Base-by-base conservation (phyloP, 2,329 filamentous ascomycete species). In the Pseudopyrenochaeta lycopersici region DNA sequence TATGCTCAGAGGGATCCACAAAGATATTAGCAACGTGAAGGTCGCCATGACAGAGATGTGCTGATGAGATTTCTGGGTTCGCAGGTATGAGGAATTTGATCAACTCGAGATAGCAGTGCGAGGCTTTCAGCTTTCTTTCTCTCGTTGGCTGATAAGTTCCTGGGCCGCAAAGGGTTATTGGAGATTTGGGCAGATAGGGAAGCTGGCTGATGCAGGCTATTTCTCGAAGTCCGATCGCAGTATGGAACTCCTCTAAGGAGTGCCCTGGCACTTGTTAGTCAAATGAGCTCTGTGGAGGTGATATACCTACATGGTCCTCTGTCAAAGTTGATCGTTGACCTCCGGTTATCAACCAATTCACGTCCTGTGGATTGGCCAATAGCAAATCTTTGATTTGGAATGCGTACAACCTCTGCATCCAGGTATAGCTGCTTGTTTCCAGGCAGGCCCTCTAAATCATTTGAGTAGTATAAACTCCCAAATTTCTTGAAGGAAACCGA, bases 21-120 rank as follows among this genome's bases (percentile, higher is more conserved):
- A 75, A 74, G 46, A 76, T 75, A 40, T 73, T 80, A 7, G 68
- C 75, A 15, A 49, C 49, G 44, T 80, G 77, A 17, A 79, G 60
- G 44, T 80, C 76, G 31, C 52, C 54, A 47, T 80, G 75, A 77
- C 68, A 74, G 15, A 73, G 58, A 62, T 68, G 63, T 11, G 56
- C 45, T 31, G 62, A 56, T 51, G 52, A 57, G 36, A 74, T 65
- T 14, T 58, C 45, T 45, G 33, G 15, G 47, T 76, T 67, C 31
- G 21, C 54, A 3, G 67, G 73, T 9, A 73, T 52, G 21, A 75
- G 52, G 42, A 60, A 59, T 18, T 58, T 66, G 17, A 69, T 49
- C 7, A 74, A 31, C 20, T 64, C 54, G 41, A 71, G 61, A 58
- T 76, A 77, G 30, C 51, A 59, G 20, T 63, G 30, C 46, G 74